These are phyloP conservation scores for Triticum turgidum DNA, from an alignment of 176 grass and related monocot genomes.

Conservation along the genomic window DNA sequence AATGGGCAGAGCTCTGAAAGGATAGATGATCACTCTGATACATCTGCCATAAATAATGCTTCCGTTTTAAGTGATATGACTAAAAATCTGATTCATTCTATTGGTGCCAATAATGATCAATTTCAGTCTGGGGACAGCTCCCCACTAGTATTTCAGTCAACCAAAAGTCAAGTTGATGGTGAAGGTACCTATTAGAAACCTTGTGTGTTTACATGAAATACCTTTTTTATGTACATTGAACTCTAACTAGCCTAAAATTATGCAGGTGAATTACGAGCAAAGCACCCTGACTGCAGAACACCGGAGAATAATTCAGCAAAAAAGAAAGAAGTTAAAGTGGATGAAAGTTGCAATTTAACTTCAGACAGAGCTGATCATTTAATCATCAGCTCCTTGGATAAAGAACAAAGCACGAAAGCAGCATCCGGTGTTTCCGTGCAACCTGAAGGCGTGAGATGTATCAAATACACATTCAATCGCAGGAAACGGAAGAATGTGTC, in stretches of 20 bases:
- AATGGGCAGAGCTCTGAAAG: conserved; percentile 21
- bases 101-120: conserved; percentile 28
- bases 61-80: conserved; percentile 1
- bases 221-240: conserved; percentile 17
- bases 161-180: conserved; percentile 32
- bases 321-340: conserved; percentile 25
- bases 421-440: conserved; percentile 37
- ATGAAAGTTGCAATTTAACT: conserved; percentile 39
- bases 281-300: conserved; percentile 21
- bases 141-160: conserved; percentile 7
- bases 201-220: conserved; percentile 3
- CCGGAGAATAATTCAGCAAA: conserved; percentile 23
- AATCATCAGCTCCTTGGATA: conserved; percentile 20
- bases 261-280: conserved; percentile 34
- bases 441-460: conserved; percentile 52
- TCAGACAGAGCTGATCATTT: conserved; percentile 33
- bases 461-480: conserved; percentile 90
- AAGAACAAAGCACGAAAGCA: conserved; percentile 30
- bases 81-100: background rate
- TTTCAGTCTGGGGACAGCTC: conserved; percentile 33
- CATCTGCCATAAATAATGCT: background rate
- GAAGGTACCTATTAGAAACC: conserved; percentile 30
- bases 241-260: conserved; percentile 12
- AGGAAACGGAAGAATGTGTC: conserved; percentile 72
- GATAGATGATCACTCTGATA: conserved; percentile 21